Percentiles rank a stretch among this genome's conserved stretches.
Evolutionary conservation across 192 early-diverging fungal species (phyloP).

Genomic region (Gryganskiella cystojenkinii): DNA sequence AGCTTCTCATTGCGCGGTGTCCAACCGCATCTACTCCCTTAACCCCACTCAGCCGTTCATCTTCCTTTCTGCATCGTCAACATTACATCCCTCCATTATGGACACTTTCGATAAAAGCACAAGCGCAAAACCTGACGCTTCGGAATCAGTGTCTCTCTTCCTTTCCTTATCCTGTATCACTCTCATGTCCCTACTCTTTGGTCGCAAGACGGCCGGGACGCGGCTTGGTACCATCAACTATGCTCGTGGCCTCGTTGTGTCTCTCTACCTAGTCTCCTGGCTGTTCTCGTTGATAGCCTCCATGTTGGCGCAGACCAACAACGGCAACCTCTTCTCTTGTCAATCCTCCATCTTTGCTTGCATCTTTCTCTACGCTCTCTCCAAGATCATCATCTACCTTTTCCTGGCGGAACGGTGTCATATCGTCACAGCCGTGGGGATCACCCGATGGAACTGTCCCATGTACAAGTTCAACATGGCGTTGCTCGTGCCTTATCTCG

Average conservation of each 20-base stretch:
- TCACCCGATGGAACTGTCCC: slow-evolving; percentile 41
- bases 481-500: slow-evolving; percentile 44
- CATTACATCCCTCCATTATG: not conserved
- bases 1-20: slow-evolving; percentile 6
- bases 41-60: not conserved
- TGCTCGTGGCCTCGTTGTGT: slow-evolving; percentile 49
- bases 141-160: slow-evolving; percentile 50
- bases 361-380: slow-evolving; percentile 49
- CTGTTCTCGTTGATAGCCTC: slow-evolving; percentile 55
- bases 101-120: not conserved
- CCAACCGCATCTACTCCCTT: not conserved
- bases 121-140: not conserved
- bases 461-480: slow-evolving; percentile 55
- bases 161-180: slow-evolving; percentile 59
- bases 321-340: slow-evolving; percentile 52
- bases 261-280: slow-evolving; percentile 55
- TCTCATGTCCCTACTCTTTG: slow-evolving; percentile 55
- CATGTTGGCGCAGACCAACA: slow-evolving; percentile 59
- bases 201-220: slow-evolving; percentile 55
- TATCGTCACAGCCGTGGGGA: slow-evolving; percentile 27
- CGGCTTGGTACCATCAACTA: slow-evolving; percentile 49
- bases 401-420: slow-evolving; percentile 57
- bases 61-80: not conserved
- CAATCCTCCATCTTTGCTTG: slow-evolving; percentile 46
- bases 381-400: slow-evolving; percentile 58